A percentile compares a stretch with the other conserved stretches of the same genome.
Conservation (phyloP, 2,329 filamentous ascomycete species). For the Monosporascus ibericus region DNA sequence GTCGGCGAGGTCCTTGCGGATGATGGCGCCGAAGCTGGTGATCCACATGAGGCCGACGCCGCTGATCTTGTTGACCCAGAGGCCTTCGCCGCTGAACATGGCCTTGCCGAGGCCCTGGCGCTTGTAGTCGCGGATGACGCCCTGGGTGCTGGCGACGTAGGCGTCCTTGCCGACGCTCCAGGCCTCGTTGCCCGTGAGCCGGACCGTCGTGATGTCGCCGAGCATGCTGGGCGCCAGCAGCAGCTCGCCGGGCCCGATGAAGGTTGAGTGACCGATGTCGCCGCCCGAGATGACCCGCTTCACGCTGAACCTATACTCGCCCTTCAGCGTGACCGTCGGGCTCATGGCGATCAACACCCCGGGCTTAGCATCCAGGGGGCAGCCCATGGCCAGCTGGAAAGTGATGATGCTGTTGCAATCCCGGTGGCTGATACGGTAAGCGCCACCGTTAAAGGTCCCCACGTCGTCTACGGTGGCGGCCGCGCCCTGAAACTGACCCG, state of each 20-base stretch:
- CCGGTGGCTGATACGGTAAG: conserved; percentile 86
- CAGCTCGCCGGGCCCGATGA: conserved; percentile 85
- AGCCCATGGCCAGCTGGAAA: conserved; percentile 82
- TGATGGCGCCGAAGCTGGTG: conserved; percentile 89
- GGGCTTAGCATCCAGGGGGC: conserved; percentile 74
- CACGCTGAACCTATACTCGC: conserved; percentile 75
- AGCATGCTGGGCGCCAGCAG: conserved; percentile 74
- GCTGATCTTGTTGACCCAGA: conserved; percentile 83
- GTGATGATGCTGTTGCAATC: conserved; percentile 88
- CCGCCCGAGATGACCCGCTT: conserved; percentile 86
- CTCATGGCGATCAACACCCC: conserved; percentile 96
- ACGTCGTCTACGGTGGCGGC: conserved; percentile 69
- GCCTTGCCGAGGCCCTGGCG: conserved; percentile 81
- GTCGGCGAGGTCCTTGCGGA: conserved; percentile 72
- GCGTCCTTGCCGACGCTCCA: conserved; percentile 87
- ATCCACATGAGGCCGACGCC: conserved; percentile 83
- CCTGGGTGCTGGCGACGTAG: conserved; percentile 79
- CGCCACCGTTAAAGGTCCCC: conserved; percentile 95
- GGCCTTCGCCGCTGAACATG: conserved; percentile 87
- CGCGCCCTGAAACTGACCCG: conserved; percentile 58
- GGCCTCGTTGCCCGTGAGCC: conserved; percentile 61
- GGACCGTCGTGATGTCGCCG: conserved; percentile 79
- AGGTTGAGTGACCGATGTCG: conserved; percentile 72
- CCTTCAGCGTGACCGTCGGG: conserved; percentile 76
- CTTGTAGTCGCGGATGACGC: conserved; percentile 84